phyloP scores from a whole-genome alignment of 495 filamentous ascomycete genomes.

The Astrothelium macrocarpum region DNA sequence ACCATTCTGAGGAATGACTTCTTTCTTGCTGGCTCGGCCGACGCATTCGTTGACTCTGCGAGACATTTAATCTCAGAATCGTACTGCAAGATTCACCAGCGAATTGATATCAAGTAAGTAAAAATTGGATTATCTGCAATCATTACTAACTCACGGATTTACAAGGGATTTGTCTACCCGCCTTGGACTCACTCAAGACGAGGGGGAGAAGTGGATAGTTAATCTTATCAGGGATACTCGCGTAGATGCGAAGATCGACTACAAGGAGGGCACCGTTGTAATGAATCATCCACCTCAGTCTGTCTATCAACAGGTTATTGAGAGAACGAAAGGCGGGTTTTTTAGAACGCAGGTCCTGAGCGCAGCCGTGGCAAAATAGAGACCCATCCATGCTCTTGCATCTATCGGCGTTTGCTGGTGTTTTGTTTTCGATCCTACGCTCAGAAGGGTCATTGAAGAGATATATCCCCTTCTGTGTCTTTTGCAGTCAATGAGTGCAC shows the following conservation, averaged over 20 bases:
- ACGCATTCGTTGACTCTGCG: constrained; percentile 87
- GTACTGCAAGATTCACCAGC: constrained; percentile 99
- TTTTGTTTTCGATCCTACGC: too few species aligned
- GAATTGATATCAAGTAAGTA: constrained; percentile 85
- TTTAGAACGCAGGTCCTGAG: constrained; percentile 50
- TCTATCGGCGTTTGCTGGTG: neutral
- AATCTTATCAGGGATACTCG: constrained; percentile 96
- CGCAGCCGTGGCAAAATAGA: constrained; percentile 32
- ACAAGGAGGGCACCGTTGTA: constrained; percentile 93
- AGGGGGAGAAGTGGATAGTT: constrained; percentile 99
- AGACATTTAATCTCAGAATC: constrained; percentile 93
- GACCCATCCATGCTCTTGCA: neutral
- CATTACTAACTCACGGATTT: constrained; percentile 18
- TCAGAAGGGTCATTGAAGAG: too few species aligned
- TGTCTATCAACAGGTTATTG: constrained; percentile 98
- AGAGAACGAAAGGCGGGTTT: constrained; percentile 90
- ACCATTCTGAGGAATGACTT: constrained; percentile 88
- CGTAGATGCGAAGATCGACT: constrained; percentile 97
- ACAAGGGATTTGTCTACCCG: constrained; percentile 73
- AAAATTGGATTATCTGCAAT: neutral
- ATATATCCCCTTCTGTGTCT: too few species aligned
- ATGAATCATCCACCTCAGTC: constrained; percentile 99
- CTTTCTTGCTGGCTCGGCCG: constrained; percentile 78
- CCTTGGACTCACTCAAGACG: constrained; percentile 79
- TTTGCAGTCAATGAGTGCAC: too few species aligned